These are phyloP conservation scores for Aureobasidium musti DNA, from an alignment of 2,329 filamentous ascomycete species.

Conservation along the genomic window DNA sequence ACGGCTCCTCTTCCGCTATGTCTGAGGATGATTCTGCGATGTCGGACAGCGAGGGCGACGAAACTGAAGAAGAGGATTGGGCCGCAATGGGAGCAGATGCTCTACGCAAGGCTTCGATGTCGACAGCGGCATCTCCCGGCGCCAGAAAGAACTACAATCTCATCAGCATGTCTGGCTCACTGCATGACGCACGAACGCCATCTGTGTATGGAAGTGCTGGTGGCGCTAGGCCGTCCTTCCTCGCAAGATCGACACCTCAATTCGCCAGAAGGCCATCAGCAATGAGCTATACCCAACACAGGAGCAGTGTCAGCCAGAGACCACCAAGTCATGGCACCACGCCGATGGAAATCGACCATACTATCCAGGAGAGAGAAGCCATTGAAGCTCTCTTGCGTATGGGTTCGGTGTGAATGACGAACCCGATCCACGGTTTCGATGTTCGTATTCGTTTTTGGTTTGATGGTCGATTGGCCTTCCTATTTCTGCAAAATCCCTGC, in stretches of 20 bases:
- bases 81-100: conserved; percentile 83
- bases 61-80: conserved; percentile 97
- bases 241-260: conserved; percentile 24
- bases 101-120: conserved; percentile 65
- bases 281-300: conserved; percentile 10
- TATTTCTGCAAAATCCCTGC: not conserved
- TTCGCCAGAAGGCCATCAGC: conserved; percentile 25
- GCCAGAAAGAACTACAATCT: conserved; percentile 33
- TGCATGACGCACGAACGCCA: conserved; percentile 28
- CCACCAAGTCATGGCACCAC: not conserved
- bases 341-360: conserved; percentile 38
- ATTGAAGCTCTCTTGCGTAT: conserved; percentile 78
- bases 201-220: conserved; percentile 28
- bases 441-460: not conserved
- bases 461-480: not conserved
- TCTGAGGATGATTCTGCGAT: conserved; percentile 63
- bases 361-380: conserved; percentile 76
- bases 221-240: conserved; percentile 30
- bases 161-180: conserved; percentile 30
- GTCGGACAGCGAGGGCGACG: conserved; percentile 54
- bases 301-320: conserved; percentile 8
- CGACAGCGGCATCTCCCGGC: conserved; percentile 35
- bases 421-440: not conserved
- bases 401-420: conserved; percentile 59
- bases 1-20: conserved; percentile 67